Base-by-base conservation (phyloP, 164 flowering plant species). In the Magnolia kwangsiensis region DNA sequence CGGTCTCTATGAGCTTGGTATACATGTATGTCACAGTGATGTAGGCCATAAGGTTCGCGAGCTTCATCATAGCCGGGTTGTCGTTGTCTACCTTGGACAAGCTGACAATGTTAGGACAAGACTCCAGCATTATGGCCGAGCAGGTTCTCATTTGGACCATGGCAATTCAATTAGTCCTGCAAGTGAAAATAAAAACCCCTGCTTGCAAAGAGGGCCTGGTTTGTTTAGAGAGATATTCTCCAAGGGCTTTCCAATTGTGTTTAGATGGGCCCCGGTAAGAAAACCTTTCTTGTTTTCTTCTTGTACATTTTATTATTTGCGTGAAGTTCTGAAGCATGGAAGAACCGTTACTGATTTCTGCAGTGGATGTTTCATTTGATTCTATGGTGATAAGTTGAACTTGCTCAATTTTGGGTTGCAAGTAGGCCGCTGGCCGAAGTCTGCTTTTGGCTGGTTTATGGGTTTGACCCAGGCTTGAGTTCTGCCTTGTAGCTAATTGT, bases 181-280 rank as follows among this genome's bases (percentile, higher is more conserved):
- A 8, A 72, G 19, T 80, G 76, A 77, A 21, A 50, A 72, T 73
- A 37, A 76, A 3, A 23, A 20, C 6, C 66, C 16, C 6, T 63
- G 51, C 73, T 73, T 65, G 19, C 67, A 75, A 8, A 82, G 74
- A 50, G 87, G 89, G 31, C 78, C 82, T 68, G 90, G 92, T 51
- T 86, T 90, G 75, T 96, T 96, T 79, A 80, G 71, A 23, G 91
- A 88, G 9, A 81, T 90, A 50, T 91, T 96, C 78, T 82, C 88
- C 0, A 85, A 84, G 80, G 96, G 96, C 49, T 88, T 77, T 64
- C 78, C 92, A 14, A 83, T 96, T 75, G 89, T 86, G 51, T 96
- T 81, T 77, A 81, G 99, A 87, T 94, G 98, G 97, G 94, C 91
- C 73, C 88, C 89, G 76, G 99, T 95, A 85, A 88, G 94, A 85